Evolutionary conservation across 495 filamentous ascomycete species (phyloP), one percentile per base, ranked within the genome.

Genomic region (Talaromyces ruber): DNA sequence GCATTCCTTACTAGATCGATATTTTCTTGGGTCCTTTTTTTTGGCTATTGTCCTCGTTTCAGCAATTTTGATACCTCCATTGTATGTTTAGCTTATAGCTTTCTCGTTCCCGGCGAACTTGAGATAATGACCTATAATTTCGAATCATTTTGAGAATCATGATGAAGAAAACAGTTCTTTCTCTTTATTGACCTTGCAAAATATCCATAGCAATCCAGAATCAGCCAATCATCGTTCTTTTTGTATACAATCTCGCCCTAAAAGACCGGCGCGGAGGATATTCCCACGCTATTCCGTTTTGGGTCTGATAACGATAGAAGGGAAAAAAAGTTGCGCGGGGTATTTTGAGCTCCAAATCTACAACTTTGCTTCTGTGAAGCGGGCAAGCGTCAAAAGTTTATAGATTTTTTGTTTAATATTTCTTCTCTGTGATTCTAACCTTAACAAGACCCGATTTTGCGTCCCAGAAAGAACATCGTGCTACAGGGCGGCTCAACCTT

Each of bases 291-390:
- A 57, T 24, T 32, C 54, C 54, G 16, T 30, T 57, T 57, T 34
- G 28, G 26, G 12, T 22, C 54, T 57, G 54, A 57, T 57, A 57
- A 34, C 50, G 54, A 57, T 57, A 57, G 24, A 12, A 57, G 53
- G 6, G 22, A 24, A 56, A 57, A 57, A 57, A 57, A 34, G 29
- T 34, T 30, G 26, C 28, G 54, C 54, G 54, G 54, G 54, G 54
- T 28, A 21, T 21, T 32, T 58, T 39, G 18, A 34, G 26, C 1
- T 58, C 16, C 34, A 39, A 39, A 37, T 32, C 30, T 32, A 32
- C 30, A 37, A 14, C 32, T 37, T 37, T 14, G 12, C 12, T 37
- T 14, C 32, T 37, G 30, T 32, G 6, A 9, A 8, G 6, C 11
- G 4, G 30, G 0, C 30, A 39, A 14, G 34, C 14, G n/a, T 47